Evolutionary conservation across 2,329 filamentous ascomycete species (phyloP).

Genomic region (Fusarium sterilihyphosum): DNA sequence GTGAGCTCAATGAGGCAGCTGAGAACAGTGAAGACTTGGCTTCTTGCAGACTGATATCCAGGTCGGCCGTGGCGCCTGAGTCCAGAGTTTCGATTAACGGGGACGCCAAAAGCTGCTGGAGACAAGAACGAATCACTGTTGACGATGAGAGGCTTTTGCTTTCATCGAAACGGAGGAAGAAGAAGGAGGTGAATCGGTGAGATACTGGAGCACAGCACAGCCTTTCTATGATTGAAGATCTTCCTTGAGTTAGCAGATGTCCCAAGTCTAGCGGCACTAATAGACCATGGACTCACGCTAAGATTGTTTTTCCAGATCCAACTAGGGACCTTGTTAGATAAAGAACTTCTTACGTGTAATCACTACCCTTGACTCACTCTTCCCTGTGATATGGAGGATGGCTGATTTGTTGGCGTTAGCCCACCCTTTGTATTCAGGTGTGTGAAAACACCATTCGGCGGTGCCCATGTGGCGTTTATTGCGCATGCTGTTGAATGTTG

Average conservation of each 20-base stretch:
- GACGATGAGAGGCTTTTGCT: neutral
- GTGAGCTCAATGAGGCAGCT: accelerated
- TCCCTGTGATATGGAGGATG: conserved; percentile 20
- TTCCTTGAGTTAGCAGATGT: neutral
- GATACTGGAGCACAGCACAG: neutral
- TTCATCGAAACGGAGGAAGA: neutral
- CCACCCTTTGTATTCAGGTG: conserved; percentile 4
- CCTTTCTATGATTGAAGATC: neutral
- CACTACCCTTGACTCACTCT: neutral
- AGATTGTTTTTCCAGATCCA: conserved; percentile 28
- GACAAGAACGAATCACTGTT: neutral
- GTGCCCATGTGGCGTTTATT: conserved; percentile 25
- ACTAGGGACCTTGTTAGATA: neutral
- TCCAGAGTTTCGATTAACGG: accelerated
- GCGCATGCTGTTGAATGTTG: conserved; percentile 8
- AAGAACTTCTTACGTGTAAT: accelerated
- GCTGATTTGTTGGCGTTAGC: neutral
- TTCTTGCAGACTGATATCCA: neutral
- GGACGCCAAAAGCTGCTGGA: neutral
- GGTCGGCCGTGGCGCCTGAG: neutral
- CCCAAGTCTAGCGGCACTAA: accelerated
- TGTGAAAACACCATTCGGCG: conserved; percentile 10
- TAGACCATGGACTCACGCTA: neutral
- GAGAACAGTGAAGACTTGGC: neutral
- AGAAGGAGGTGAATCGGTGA: neutral